Base-by-base conservation (phyloP, 192 early-diverging fungal species). In the Spinellus fusiger region DNA sequence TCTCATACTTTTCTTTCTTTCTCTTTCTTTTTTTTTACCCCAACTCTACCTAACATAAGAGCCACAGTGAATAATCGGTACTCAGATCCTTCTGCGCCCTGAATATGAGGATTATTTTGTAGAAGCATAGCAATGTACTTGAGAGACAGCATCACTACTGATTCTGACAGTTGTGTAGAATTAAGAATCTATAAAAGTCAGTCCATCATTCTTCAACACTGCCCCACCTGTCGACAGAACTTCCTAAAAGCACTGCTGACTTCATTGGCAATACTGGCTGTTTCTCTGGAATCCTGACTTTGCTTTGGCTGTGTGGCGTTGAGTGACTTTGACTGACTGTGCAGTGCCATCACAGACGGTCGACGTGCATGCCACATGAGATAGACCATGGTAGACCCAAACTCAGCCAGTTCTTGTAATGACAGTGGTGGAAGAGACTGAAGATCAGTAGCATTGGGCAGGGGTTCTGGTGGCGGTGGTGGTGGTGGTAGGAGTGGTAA, bases 331-430 rank as follows among this genome's bases (percentile, higher is more conserved):
- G 16, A 25, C 16, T 54, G 53, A 59, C 58, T 53, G 35, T 75
- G 70, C 12, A 70, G 49, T 16, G 60, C 73, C 54, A 65, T 59
- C 27, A 70, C 63, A 20, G 68, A 66, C 22, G 71, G 47, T 65
- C 73, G 65, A 38, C 77, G 72, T 22, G 70, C 72, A 58, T 81
- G 77, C 62, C 77, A 73, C 32, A 84, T 54, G 25, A 74, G 74
- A 58, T 73, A 80, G 16, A 81, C 73, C 80, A 84, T 81, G 25
- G 78, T 75, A 35, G 82, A 73, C 2, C 76, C 80, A 61, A 84
- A 84, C 22, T 81, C 78, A 16, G 82, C 76, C 15, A 81, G 68
- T 38, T 81, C 71, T 23, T 51, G 4, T 20, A 44, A 33, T 13
- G 49, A 46, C 5, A 67, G 28, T 20, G 58, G 51, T 6, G 49